Percentiles rank a stretch among this genome's conserved stretches.
Evolutionary conservation across 2,329 filamentous ascomycete species (phyloP).

Genomic region (Trichoderma citrinoviride): DNA sequence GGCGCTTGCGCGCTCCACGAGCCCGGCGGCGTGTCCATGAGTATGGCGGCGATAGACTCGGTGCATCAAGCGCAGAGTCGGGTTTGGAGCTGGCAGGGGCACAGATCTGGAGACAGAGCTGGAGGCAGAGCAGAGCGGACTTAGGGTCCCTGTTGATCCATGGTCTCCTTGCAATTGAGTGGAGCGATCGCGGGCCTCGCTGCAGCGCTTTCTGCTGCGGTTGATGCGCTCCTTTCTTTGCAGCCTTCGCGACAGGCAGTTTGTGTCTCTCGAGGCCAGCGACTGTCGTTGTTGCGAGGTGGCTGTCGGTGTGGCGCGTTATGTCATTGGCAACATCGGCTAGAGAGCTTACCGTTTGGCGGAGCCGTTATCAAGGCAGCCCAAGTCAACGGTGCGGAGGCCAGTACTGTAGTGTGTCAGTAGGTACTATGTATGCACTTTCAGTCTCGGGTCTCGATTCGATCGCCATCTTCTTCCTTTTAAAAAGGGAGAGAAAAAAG

Average conservation of each 20-base stretch:
- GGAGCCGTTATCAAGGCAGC: not conserved
- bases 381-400: not conserved
- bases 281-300: not conserved
- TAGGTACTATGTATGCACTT: not conserved
- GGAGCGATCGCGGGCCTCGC: slow-evolving; percentile 8
- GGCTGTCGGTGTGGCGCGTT: slow-evolving; percentile 7
- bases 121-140: not conserved
- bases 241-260: not conserved
- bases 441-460: not conserved
- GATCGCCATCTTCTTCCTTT: not conserved
- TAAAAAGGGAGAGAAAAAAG: not conserved
- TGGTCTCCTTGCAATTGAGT: slow-evolving; percentile 23
- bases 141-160: slow-evolving; percentile 26
- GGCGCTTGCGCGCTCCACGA: slow-evolving; percentile 48
- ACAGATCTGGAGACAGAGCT: not conserved
- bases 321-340: slow-evolving; percentile 17
- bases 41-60: slow-evolving; percentile 39
- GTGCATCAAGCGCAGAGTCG: slow-evolving; percentile 12
- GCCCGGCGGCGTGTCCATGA: slow-evolving; percentile 49
- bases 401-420: not conserved
- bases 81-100: slow-evolving; percentile 19
- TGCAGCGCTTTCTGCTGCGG: not conserved
- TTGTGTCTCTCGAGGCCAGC: not conserved
- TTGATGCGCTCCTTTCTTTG: not conserved
- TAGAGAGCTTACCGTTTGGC: slow-evolving; percentile 10